Base-by-base conservation (phyloP, 2,329 filamentous ascomycete species). In the Cladosporium colombiae region DNA sequence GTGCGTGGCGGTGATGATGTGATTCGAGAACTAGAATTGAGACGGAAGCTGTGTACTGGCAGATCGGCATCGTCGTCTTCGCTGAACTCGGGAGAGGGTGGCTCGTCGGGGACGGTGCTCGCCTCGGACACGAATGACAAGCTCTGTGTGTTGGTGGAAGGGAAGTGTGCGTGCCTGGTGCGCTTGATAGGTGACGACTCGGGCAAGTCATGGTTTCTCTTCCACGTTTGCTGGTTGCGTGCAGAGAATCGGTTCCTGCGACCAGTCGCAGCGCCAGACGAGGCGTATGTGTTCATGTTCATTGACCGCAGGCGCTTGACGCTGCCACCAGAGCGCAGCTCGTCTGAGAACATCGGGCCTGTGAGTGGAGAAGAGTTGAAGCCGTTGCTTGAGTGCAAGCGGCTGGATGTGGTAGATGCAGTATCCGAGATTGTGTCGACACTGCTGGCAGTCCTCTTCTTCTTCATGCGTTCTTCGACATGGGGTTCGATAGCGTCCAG, bases 141-240 rank as follows among this genome's bases (percentile, higher is more conserved):
- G 69, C 89, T 88, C 1, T 91, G 89, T 5, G 89, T 87, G 61
- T 86, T 86, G 59, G 70, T 69, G 23, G 88, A 90, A 55, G 88
- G 90, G 72, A 93, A 94, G 77, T 90, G 88, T 71, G 89, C 84
- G 74, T 91, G 89, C 73, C 90, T 88, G 71, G 88, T 87, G 70
- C 89, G 86, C 79, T 94, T 91, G 74, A 92, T 88, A 27, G 94
- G 94, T 5, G 93, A 97, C 5, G 93, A 97, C 76, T 96, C 89
- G 21, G 92, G 87, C 66, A 96, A 82, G 73, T 89, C 88, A 75
- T 93, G 88, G 66, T 84, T 85, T 74, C 87, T 88, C 78, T 91
- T 95, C 92, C 92, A 96, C 0, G 89, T 85, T 21, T 83, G 79
- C 65, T 88, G 84, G 55, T 72, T 68, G 53, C 70, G 78, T 29